Percentiles rank a stretch among this genome's conserved stretches.
Evolutionary conservation across 208 protist genomes (phyloP).

Genomic region (Entamoeba dispar): DNA sequence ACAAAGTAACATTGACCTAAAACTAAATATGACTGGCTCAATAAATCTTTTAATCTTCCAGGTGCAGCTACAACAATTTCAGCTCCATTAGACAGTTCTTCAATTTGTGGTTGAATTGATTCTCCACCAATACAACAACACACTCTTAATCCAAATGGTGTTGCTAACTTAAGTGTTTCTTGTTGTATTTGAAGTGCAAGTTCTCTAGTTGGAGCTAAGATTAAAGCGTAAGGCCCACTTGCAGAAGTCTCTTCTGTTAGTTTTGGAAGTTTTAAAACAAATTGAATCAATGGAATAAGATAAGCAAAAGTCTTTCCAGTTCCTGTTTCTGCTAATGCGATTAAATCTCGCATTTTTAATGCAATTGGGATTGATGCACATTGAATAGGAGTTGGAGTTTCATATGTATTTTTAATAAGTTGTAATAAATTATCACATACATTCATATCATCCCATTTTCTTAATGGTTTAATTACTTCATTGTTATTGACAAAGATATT

Average conservation of each 20-base stretch:
- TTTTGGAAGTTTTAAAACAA: background rate
- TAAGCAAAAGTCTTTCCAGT: conserved; percentile 90
- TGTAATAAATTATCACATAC: background rate
- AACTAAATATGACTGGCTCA: background rate
- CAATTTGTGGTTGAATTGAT: background rate
- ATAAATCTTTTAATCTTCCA: conserved; percentile 22
- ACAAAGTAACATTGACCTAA: conserved; percentile 11
- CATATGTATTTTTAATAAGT: conserved; percentile 31
- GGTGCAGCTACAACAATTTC: conserved; percentile 24
- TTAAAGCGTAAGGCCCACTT: conserved; percentile 55
- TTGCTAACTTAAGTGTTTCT: conserved; percentile 34
- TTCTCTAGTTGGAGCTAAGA: conserved; percentile 91
- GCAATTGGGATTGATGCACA: conserved; percentile 69
- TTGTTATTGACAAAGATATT: background rate
- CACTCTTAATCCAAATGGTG: background rate
- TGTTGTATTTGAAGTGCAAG: conserved; percentile 83
- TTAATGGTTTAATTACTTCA: background rate
- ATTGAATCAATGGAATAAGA: conserved; percentile 21
- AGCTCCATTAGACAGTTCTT: background rate
- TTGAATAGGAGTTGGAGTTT: conserved; percentile 73
- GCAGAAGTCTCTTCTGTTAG: conserved; percentile 3
- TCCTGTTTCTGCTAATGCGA: conserved; percentile 95
- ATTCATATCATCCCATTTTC: background rate
- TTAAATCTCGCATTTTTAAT: conserved; percentile 73
- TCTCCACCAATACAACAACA: conserved; percentile 7